These are phyloP conservation scores for Hymenoscyphus fraxineus DNA, from an alignment of 2,329 filamentous ascomycete genomes.

Conservation along the genomic window DNA sequence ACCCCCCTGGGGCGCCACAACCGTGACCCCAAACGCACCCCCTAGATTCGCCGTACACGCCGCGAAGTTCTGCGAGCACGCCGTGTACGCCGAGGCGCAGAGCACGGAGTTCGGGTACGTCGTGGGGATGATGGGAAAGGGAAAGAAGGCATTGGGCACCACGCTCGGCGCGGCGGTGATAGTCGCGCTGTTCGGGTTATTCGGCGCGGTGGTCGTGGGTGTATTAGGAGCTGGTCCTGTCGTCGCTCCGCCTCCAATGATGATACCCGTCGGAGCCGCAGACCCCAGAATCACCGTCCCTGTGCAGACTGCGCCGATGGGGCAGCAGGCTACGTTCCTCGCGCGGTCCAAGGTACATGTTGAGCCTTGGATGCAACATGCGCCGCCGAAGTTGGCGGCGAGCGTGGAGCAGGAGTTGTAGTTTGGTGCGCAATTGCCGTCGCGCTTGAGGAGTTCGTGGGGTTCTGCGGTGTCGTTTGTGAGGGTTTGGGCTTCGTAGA, in stretches of 20 bases:
- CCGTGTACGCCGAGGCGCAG: constrained; percentile 48
- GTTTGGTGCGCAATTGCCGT: constrained; percentile 31
- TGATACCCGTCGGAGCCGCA: constrained; percentile 18
- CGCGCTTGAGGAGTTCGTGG: constrained; percentile 30
- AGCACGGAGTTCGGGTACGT: constrained; percentile 48
- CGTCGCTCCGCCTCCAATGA: constrained; percentile 14
- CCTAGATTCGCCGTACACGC: constrained; percentile 50
- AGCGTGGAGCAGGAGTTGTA: constrained; percentile 34
- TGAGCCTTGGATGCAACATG: constrained; percentile 33
- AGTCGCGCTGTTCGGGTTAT: constrained; percentile 18
- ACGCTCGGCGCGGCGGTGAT: constrained; percentile 41
- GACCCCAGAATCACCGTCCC: constrained; percentile 26
- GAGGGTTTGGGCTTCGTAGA: constrained; percentile 20
- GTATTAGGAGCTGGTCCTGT: constrained; percentile 18
- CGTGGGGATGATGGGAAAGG: constrained; percentile 54
- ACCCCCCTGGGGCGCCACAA: constrained; percentile 51
- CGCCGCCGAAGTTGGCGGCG: constrained; percentile 26
- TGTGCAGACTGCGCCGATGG: constrained; percentile 33
- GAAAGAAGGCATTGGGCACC: constrained; percentile 56
- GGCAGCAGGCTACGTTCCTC: constrained; percentile 34
- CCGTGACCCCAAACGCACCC: constrained; percentile 49
- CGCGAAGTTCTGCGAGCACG: constrained; percentile 53
- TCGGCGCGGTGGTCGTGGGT: constrained; percentile 14
- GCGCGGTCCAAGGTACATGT: constrained; percentile 32
- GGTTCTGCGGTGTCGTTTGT: constrained; percentile 24